These are phyloP conservation scores for Allomyces arbusculus DNA, from an alignment of 192 early-diverging fungal species.

Conservation along the genomic window DNA sequence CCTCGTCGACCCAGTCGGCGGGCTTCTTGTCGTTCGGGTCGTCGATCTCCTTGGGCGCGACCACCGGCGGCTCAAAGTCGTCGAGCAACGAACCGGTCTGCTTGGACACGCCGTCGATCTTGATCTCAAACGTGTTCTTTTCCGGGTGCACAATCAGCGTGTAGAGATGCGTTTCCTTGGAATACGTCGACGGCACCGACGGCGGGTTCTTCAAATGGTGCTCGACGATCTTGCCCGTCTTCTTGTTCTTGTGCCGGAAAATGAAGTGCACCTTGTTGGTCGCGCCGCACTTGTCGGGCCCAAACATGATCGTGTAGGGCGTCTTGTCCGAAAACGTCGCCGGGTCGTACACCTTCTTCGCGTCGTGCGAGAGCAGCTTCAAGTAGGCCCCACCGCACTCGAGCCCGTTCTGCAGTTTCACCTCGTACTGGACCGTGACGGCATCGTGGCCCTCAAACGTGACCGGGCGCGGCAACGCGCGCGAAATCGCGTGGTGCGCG, in stretches of 20 bases:
- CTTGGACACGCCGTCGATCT: slow-evolving; percentile 43
- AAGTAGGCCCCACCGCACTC: slow-evolving; percentile 88
- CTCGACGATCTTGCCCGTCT: slow-evolving; percentile 58
- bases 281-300: slow-evolving; percentile 84
- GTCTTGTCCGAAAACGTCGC: slow-evolving; percentile 58
- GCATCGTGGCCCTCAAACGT: slow-evolving; percentile 52
- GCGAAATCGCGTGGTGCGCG: slow-evolving; percentile 73
- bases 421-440: slow-evolving; percentile 61
- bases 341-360: slow-evolving; percentile 24
- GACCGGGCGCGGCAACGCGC: slow-evolving; percentile 41
- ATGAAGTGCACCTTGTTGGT: slow-evolving; percentile 86
- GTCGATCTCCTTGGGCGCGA: slow-evolving; percentile 65
- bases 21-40: slow-evolving; percentile 71
- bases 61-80: slow-evolving; percentile 65
- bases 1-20: slow-evolving; percentile 67
- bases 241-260: slow-evolving; percentile 74
- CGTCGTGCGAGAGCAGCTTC: slow-evolving; percentile 56
- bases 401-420: slow-evolving; percentile 66
- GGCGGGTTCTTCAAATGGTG: slow-evolving; percentile 65
- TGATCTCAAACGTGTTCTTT: slow-evolving; percentile 28
- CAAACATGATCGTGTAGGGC: slow-evolving; percentile 59
- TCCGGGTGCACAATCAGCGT: slow-evolving; percentile 58
- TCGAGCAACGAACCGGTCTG: slow-evolving; percentile 51
- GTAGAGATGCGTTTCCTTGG: slow-evolving; percentile 52
- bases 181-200: slow-evolving; percentile 25